phyloP scores from a whole-genome alignment of 768 basidiomycete species.

The Phlegmacium glaucopus region DNA sequence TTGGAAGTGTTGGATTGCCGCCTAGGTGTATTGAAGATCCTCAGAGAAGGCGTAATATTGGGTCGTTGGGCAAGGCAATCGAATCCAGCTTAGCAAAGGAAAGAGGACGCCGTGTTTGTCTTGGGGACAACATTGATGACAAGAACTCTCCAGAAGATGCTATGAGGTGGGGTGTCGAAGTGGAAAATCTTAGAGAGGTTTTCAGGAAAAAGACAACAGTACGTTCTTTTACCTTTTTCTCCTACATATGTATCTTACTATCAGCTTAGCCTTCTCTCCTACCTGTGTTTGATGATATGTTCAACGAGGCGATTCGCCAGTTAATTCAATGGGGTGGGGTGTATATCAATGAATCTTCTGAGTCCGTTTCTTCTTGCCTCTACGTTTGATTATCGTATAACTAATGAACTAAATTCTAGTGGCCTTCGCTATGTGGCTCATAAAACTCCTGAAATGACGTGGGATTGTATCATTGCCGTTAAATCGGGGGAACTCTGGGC shows the following conservation, averaged over 20 bases:
- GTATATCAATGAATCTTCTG: conserved; percentile 57
- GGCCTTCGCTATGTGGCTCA: conserved; percentile 75
- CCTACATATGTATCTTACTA: conserved; percentile 10
- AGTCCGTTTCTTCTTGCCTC: conserved; percentile 42
- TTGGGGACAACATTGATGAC: conserved; percentile 38
- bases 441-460: conserved; percentile 61
- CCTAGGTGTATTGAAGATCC: conserved; percentile 79
- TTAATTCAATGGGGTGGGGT: conserved; percentile 72
- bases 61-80: conserved; percentile 68
- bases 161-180: conserved; percentile 69
- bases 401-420: conserved; percentile 33
- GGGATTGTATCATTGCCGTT: conserved; percentile 64
- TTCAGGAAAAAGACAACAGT: conserved; percentile 60
- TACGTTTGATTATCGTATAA: conserved; percentile 1
- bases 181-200: conserved; percentile 51
- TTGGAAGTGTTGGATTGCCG: conserved; percentile 76
- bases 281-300: conserved; percentile 64
- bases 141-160: conserved; percentile 60
- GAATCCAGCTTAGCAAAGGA: conserved; percentile 61
- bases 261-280: conserved; percentile 49
- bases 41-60: conserved; percentile 68
- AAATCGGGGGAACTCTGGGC: conserved; percentile 64
- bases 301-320: conserved; percentile 76
- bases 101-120: conserved; percentile 64
- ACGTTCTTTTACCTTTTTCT: conserved; percentile 20